These are phyloP conservation scores for Senna tora DNA, from an alignment of 306 rosid genomes.

Conservation along the genomic window DNA sequence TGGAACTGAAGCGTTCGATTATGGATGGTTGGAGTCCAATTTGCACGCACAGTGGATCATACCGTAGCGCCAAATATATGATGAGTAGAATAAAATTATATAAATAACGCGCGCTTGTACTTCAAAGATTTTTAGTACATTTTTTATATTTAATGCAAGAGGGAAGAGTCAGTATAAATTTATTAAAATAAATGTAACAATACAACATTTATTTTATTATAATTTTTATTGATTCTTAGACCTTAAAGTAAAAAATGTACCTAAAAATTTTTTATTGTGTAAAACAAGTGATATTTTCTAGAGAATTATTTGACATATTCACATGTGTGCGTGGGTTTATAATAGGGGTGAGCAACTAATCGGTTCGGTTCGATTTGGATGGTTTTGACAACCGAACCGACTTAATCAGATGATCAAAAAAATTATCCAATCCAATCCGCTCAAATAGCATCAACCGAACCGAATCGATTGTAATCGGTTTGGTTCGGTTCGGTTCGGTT, in stretches of 20 bases:
- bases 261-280: background rate
- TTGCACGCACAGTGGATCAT: constrained; percentile 6
- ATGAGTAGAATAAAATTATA: background rate
- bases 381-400: too few relatives aligned
- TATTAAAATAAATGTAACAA: background rate
- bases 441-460: too few relatives aligned
- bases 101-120: background rate
- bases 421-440: too few relatives aligned
- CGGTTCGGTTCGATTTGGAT: too few relatives aligned
- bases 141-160: background rate
- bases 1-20: constrained; percentile 49
- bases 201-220: background rate
- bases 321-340: too few relatives aligned
- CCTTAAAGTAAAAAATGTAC: constrained; percentile 3
- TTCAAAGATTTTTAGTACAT: constrained; percentile 4
- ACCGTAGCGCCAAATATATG: background rate
- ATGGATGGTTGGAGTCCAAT: constrained; percentile 22
- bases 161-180: background rate
- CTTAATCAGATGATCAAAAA: too few relatives aligned
- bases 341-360: too few relatives aligned
- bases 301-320: too few relatives aligned
- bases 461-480: too few relatives aligned
- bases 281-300: too few relatives aligned
- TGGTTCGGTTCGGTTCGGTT: too few relatives aligned
- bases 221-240: background rate